Conservation (phyloP, 176 grass and related monocot species). For the Raddia guianensis region DNA sequence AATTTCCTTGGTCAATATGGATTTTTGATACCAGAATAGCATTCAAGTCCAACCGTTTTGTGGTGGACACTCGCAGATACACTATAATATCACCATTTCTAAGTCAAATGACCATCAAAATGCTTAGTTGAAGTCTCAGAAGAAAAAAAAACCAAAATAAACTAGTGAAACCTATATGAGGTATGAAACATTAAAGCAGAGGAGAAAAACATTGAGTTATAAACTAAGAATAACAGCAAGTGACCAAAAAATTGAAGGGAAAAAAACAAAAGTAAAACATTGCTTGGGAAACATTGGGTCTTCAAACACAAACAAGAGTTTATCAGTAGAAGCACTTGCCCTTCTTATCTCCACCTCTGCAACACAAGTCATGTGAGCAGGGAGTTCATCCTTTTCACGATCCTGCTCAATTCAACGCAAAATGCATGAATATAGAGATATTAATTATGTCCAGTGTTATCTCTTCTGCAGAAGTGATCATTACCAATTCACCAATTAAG, state of each 20-base stretch:
- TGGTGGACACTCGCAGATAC: neutral
- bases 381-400: constrained; percentile 82
- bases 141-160: neutral
- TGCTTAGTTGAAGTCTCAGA: neutral
- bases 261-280: neutral
- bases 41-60: neutral
- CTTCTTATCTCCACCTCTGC: constrained; percentile 81
- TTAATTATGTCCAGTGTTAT: constrained; percentile 13
- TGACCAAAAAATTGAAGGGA: neutral
- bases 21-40: neutral
- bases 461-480: constrained; percentile 29
- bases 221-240: neutral
- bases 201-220: neutral
- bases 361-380: constrained; percentile 82
- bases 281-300: neutral
- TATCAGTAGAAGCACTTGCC: constrained; percentile 34
- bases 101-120: neutral
- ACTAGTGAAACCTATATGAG: neutral
- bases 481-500: constrained; percentile 95
- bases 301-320: neutral
- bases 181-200: neutral
- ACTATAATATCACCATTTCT: neutral
- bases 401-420: constrained; percentile 60
- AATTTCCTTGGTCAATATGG: neutral
- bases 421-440: constrained; percentile 26